Evolutionary conservation across 169 alveolate genomes (phyloP).

Genomic region (Plasmodium coatneyi): DNA sequence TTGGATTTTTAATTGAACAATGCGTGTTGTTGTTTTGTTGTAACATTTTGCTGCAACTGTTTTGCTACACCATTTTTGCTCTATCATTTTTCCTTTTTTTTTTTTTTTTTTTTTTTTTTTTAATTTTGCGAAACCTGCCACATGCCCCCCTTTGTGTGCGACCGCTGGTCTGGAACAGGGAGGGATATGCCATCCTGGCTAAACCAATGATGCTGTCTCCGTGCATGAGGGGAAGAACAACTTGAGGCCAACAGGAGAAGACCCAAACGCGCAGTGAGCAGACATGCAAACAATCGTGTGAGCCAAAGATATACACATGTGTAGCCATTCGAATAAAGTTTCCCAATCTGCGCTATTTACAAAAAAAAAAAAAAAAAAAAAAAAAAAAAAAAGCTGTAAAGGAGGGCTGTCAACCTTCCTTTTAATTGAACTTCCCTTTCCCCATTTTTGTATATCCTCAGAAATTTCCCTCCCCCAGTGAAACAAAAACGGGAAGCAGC

Average conservation of each 20-base stretch:
- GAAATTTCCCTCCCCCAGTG: background rate
- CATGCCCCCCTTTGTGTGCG: conserved; percentile 1
- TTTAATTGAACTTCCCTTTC: background rate
- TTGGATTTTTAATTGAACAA: background rate
- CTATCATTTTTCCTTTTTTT: background rate
- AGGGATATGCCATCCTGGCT: background rate
- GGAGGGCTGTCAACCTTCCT: background rate
- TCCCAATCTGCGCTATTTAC: background rate
- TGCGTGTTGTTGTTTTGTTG: background rate
- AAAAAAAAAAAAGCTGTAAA: background rate
- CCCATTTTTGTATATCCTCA: background rate
- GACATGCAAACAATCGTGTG: background rate
- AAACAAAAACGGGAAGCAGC: background rate
- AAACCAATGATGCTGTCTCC: background rate
- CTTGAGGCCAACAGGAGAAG: background rate
- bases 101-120: conserved; percentile 8
- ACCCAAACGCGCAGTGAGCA: background rate
- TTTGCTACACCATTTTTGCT: background rate
- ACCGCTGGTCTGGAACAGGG: background rate
- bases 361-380: no score
- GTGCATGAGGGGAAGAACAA: background rate
- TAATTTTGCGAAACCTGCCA: background rate
- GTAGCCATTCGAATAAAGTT: background rate
- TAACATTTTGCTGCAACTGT: background rate
- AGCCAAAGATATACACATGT: background rate